Conservation (phyloP, 129 eudicot genomes). For the Pittosporum tobira region DNA sequence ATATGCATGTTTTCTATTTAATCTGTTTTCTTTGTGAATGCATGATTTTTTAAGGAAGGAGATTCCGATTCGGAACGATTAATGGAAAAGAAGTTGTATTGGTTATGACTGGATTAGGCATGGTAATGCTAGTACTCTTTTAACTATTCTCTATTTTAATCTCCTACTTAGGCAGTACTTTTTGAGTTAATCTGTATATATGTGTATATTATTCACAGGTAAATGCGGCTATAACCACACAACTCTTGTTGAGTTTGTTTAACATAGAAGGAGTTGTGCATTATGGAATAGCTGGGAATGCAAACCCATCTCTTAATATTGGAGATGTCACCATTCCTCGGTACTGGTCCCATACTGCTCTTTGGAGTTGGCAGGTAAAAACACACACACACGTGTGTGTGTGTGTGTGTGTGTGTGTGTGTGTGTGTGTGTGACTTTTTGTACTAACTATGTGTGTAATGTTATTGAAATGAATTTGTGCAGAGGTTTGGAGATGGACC, state of each 20-base stretch:
- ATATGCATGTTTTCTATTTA: too few relatives aligned
- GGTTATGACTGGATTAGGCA: constrained; percentile 58
- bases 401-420: too few relatives aligned
- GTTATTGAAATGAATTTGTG: too few relatives aligned
- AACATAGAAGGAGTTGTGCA: constrained; percentile 44
- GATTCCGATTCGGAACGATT: constrained; percentile 46
- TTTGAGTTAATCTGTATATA: neutral
- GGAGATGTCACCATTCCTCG: constrained; percentile 58
- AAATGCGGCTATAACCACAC: constrained; percentile 52
- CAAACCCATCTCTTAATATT: constrained; percentile 38
- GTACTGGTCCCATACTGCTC: constrained; percentile 43
- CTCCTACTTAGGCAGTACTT: neutral
- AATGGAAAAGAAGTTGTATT: constrained; percentile 28
- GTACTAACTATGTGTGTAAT: too few relatives aligned
- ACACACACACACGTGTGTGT: too few relatives aligned
- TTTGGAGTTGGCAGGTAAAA: constrained; percentile 64
- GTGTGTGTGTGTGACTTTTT: too few relatives aligned
- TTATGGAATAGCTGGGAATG: constrained; percentile 61
- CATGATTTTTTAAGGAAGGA: constrained; percentile 37
- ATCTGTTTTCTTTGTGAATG: too few relatives aligned
- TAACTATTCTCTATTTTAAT: neutral
- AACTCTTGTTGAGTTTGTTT: constrained; percentile 35
- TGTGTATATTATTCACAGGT: constrained; percentile 21
- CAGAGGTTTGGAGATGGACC: constrained; percentile 64
- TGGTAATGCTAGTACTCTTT: constrained; percentile 22